Conservation (phyloP, 192 early-diverging fungal species). For the Powellomyces hirtus region DNA sequence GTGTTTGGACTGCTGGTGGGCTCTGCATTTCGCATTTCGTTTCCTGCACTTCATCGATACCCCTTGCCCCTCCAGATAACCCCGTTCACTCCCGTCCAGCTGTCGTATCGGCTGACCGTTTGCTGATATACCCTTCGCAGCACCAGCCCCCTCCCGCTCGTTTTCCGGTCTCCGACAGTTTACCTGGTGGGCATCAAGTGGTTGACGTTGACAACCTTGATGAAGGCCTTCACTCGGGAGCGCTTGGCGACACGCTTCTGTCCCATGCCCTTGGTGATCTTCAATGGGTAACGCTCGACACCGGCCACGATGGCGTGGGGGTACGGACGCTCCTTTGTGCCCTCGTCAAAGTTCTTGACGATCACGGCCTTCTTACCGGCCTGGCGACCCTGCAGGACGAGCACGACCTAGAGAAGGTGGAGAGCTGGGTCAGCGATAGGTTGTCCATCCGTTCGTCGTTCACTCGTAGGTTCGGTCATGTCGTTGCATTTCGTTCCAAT, state of each 20-base stretch:
- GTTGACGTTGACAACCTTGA: slow-evolving; percentile 99
- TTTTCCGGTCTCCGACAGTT: background rate
- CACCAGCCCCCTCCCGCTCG: background rate
- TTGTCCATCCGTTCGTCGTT: too few relatives aligned
- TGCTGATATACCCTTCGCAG: background rate
- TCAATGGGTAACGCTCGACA: slow-evolving; percentile 94
- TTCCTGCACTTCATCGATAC: too few relatives aligned
- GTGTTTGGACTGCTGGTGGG: too few relatives aligned
- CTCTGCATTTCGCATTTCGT: too few relatives aligned
- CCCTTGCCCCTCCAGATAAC: too few relatives aligned
- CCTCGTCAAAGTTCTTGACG: slow-evolving; percentile 95
- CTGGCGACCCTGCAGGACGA: slow-evolving; percentile 96
- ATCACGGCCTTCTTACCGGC: slow-evolving; percentile 99
- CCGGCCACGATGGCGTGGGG: slow-evolving; percentile 98
- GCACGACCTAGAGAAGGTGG: slow-evolving; percentile 76
- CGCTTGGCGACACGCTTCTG: slow-evolving; percentile 95
- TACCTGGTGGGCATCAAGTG: slow-evolving; percentile 99
- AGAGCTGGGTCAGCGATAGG: too few relatives aligned
- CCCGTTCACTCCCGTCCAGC: too few relatives aligned
- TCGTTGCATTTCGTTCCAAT: too few relatives aligned
- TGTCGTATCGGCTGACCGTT: too few relatives aligned
- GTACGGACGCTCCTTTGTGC: slow-evolving; percentile 94
- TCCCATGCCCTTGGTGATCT: slow-evolving; percentile 95
- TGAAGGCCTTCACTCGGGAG: slow-evolving; percentile 98
- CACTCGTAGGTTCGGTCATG: too few relatives aligned